These are phyloP conservation scores for Lathyrus aphaca DNA, from an alignment of 306 rosid species.

Conservation along the genomic window DNA sequence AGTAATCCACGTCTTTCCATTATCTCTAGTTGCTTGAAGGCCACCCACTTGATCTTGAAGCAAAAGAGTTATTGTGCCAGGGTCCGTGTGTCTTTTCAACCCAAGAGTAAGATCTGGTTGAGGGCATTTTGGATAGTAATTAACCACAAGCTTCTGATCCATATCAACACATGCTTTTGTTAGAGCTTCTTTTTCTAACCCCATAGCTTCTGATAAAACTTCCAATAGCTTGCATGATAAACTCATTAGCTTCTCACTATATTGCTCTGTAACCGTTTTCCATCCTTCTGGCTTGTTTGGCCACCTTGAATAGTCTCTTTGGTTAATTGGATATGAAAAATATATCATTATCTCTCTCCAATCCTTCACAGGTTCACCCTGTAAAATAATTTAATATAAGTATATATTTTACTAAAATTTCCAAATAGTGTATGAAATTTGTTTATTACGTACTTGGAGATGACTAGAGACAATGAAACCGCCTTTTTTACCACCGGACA, in stretches of 20 bases:
- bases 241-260: conserved; percentile 76
- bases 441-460: conserved; percentile 55
- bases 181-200: conserved; percentile 73
- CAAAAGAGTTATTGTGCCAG: conserved; percentile 82
- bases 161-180: conserved; percentile 79
- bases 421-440: too few relatives aligned
- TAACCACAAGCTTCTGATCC: conserved; percentile 85
- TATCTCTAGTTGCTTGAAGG: conserved; percentile 82
- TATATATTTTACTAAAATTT: too few relatives aligned
- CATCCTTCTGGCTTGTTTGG: conserved; percentile 83
- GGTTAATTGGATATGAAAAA: conserved; percentile 63
- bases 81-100: conserved; percentile 86
- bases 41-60: conserved; percentile 95
- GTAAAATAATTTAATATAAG: not conserved
- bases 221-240: conserved; percentile 72
- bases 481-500: conserved; percentile 93
- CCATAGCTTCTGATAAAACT: conserved; percentile 92
- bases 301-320: conserved; percentile 78
- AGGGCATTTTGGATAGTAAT: conserved; percentile 89
- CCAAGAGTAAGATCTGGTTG: conserved; percentile 90
- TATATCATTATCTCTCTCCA: conserved; percentile 92
- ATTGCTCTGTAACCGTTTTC: conserved; percentile 59
- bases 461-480: conserved; percentile 96
- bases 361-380: conserved; percentile 83
- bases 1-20: conserved; percentile 83